A percentile compares a stretch with the other conserved stretches of the same genome.
phyloP scores from a whole-genome alignment of 2,329 filamentous ascomycete species.

The Dothidotthia symphoricarpi region DNA sequence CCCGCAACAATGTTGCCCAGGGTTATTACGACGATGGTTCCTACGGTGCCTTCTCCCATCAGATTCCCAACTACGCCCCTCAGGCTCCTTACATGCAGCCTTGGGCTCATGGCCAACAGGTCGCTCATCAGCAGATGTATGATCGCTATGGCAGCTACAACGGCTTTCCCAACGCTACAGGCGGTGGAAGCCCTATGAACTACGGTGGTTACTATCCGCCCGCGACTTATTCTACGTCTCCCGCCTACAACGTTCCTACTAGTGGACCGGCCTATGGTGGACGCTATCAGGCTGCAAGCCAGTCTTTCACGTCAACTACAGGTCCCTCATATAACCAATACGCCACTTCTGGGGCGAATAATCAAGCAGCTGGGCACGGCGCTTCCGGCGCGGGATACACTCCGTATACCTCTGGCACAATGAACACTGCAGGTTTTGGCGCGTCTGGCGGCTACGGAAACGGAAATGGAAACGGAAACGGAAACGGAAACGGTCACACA shows the following conservation, averaged over 20 bases:
- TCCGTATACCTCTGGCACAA: constrained; percentile 7
- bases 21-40: constrained; percentile 23
- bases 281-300: constrained; percentile 16
- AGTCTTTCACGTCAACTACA: constrained; percentile 15
- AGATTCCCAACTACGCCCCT: constrained; percentile 25
- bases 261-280: constrained; percentile 24
- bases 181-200: constrained; percentile 34
- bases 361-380: background rate
- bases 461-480: too few species aligned
- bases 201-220: constrained; percentile 34
- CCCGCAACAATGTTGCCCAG: constrained; percentile 17
- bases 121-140: constrained; percentile 21
- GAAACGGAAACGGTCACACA: constrained; percentile 8
- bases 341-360: constrained; percentile 8
- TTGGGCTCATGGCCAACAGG: constrained; percentile 26
- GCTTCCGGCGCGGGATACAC: background rate
- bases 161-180: constrained; percentile 20
- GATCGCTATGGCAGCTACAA: constrained; percentile 20
- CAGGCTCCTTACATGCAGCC: constrained; percentile 29
- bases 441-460: too few species aligned
- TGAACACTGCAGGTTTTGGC: background rate
- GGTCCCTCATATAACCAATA: constrained; percentile 18
- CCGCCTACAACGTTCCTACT: constrained; percentile 21
- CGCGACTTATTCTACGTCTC: constrained; percentile 20
- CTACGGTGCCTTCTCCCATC: constrained; percentile 34